Conservation (phyloP, 768 basidiomycete species). For the Pleurotus tuoliensis region DNA sequence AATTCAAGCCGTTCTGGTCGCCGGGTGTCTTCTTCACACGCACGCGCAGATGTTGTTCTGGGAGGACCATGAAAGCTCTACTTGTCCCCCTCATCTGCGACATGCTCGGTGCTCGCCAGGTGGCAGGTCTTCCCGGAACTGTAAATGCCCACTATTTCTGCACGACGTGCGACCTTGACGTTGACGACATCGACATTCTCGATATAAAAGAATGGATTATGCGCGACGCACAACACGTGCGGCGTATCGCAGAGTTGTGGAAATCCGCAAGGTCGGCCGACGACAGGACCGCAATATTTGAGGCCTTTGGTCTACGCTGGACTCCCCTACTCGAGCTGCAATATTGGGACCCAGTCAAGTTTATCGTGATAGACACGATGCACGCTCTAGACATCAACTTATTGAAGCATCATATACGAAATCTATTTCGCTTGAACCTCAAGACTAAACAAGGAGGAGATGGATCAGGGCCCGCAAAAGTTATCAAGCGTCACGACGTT, state of each 20-base stretch:
- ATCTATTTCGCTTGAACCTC: too few relatives aligned
- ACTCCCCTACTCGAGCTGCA: slow-evolving; percentile 26
- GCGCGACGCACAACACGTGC: slow-evolving; percentile 10
- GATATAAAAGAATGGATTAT: slow-evolving; percentile 13
- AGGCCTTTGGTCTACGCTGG: slow-evolving; percentile 22
- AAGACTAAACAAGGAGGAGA: too few relatives aligned
- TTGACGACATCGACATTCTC: slow-evolving; percentile 14
- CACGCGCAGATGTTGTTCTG: too few relatives aligned
- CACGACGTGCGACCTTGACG: slow-evolving; percentile 14
- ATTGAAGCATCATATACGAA: too few relatives aligned
- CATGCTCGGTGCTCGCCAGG: not conserved
- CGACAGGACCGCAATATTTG: slow-evolving; percentile 9
- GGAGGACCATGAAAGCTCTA: not conserved
- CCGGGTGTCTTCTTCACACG: too few relatives aligned
- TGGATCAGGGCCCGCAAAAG: too few relatives aligned
- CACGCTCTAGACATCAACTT: too few relatives aligned
- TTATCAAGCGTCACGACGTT: too few relatives aligned
- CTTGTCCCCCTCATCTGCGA: not conserved
- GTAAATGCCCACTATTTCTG: slow-evolving; percentile 17
- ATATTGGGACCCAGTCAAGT: slow-evolving; percentile 28
- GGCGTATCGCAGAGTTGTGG: slow-evolving; percentile 13
- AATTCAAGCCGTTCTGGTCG: too few relatives aligned
- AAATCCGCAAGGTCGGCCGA: slow-evolving; percentile 10
- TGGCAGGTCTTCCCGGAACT: not conserved
- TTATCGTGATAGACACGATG: slow-evolving; percentile 27